Percentiles rank a stretch among this genome's conserved stretches.
These are phyloP conservation scores for Nothopassalora personata DNA, from an alignment of 2,329 filamentous ascomycete genomes.

Conservation along the genomic window DNA sequence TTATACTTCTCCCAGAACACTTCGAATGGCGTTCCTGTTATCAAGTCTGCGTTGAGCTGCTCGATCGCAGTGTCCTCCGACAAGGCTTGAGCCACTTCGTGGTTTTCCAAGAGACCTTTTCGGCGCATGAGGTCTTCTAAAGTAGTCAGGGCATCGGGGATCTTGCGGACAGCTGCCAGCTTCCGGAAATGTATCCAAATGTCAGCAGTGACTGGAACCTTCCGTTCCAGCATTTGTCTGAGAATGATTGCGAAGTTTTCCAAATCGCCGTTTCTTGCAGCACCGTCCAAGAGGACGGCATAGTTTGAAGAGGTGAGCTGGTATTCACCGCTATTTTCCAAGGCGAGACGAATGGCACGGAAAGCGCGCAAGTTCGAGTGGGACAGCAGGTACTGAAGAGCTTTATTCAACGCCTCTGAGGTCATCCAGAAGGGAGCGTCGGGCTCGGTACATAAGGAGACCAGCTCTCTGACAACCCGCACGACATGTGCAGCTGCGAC, in stretches of 20 bases:
- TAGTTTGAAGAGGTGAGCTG: conserved; percentile 17
- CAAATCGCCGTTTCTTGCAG: conserved; percentile 22
- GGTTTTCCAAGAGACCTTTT: conserved; percentile 19
- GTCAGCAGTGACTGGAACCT: conserved; percentile 12
- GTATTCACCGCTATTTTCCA: conserved; percentile 14
- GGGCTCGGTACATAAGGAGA: conserved; percentile 14
- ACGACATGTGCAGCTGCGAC: conserved; percentile 9
- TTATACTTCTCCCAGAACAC: conserved; percentile 22
- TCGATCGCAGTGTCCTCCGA: conserved; percentile 7
- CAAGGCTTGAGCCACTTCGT: conserved; percentile 7
- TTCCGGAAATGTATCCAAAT: conserved; percentile 26
- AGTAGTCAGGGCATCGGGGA: conserved; percentile 3
- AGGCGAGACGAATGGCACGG: conserved; percentile 7
- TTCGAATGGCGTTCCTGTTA: conserved; percentile 4
- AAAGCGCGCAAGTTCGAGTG: conserved; percentile 10
- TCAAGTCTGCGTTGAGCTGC: conserved; percentile 18
- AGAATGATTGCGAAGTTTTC: conserved; percentile 26
- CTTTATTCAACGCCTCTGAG: conserved; percentile 13
- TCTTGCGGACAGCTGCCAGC: conserved; percentile 16
- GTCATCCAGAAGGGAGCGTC: conserved; percentile 12
- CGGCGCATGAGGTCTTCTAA: conserved; percentile 21
- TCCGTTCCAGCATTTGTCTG: conserved; percentile 21
- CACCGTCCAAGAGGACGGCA: conserved; percentile 21
- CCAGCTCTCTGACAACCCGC: conserved; percentile 12
- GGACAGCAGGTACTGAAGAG: conserved; percentile 20